These are phyloP conservation scores for Pichia cabralensis DNA, from an alignment of 805 yeast species.

Conservation along the genomic window DNA sequence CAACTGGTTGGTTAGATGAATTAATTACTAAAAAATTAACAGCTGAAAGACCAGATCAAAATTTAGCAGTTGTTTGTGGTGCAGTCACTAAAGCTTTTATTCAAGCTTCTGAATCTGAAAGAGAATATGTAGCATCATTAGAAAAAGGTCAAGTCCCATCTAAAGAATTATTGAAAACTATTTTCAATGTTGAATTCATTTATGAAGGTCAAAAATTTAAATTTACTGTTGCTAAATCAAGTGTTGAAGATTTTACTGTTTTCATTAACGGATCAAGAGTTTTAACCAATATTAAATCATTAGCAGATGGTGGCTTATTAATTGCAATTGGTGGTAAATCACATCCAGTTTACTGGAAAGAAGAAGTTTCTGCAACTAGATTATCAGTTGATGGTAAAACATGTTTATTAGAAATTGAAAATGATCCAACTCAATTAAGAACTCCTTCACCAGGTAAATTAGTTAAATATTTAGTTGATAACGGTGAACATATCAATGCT, in stretches of 20 bases:
- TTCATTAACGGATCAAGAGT: constrained; percentile 90
- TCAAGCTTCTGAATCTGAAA: constrained; percentile 58
- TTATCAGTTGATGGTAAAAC: constrained; percentile 93
- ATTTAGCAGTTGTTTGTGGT: constrained; percentile 89
- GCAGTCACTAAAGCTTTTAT: constrained; percentile 94
- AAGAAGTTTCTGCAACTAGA: constrained; percentile 92
- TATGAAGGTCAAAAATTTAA: constrained; percentile 90
- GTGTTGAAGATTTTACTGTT: constrained; percentile 73
- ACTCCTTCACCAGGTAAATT: constrained; percentile 99
- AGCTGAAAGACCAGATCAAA: constrained; percentile 92
- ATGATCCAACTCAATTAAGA: constrained; percentile 96
- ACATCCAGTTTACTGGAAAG: constrained; percentile 95
- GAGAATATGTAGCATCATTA: constrained; percentile 63
- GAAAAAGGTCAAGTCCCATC: constrained; percentile 95
- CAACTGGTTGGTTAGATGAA: constrained; percentile 99
- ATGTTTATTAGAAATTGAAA: constrained; percentile 86
- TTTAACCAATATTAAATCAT: constrained; percentile 77
- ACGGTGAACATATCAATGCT: constrained; percentile 83
- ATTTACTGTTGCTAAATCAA: constrained; percentile 91
- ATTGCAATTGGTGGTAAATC: constrained; percentile 85
- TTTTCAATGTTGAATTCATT: constrained; percentile 89
- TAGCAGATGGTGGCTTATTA: constrained; percentile 91
- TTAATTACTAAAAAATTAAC: constrained; percentile 87
- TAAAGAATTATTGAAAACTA: constrained; percentile 69
- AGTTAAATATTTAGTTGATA: constrained; percentile 86